Evolutionary conservation across 441 rosid genomes (phyloP).

Genomic region (Aquilaria agallochum): DNA sequence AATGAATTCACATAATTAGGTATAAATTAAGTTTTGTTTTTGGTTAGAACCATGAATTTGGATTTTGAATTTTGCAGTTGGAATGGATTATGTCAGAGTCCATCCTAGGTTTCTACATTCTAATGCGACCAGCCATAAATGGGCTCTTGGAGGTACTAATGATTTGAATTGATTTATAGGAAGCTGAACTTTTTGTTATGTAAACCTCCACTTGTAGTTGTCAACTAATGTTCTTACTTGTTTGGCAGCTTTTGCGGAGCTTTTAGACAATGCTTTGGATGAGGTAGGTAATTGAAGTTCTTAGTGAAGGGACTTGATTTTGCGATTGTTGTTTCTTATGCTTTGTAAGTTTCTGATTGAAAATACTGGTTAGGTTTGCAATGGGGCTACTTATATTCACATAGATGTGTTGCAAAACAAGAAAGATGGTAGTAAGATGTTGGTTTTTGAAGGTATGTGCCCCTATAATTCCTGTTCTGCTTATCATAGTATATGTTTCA

Average conservation of each 20-base stretch:
- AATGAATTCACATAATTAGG: not conserved
- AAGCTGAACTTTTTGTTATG: not conserved
- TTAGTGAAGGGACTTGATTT: not conserved
- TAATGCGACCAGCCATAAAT: conserved; percentile 77
- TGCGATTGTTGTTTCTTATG: not conserved
- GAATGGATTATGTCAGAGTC: conserved; percentile 61
- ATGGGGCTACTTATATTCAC: conserved; percentile 57
- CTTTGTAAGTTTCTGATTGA: not conserved
- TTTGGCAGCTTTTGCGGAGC: conserved; percentile 66
- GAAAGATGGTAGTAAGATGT: conserved; percentile 40
- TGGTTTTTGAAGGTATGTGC: conserved; percentile 47
- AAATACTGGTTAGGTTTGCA: conserved; percentile 30
- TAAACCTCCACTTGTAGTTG: too few relatives aligned
- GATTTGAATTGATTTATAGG: not conserved
- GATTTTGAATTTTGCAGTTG: conserved; percentile 25
- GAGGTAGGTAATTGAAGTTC: conserved; percentile 34
- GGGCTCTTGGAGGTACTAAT: conserved; percentile 70
- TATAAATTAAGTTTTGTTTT: not conserved
- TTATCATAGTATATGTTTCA: too few relatives aligned
- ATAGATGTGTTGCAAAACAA: conserved; percentile 40
- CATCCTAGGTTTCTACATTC: conserved; percentile 80
- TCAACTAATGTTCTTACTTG: not conserved
- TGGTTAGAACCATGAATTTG: not conserved
- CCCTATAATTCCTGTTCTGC: not conserved
- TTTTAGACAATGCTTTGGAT: conserved; percentile 66